Percentiles rank a stretch among this genome's conserved stretches.
Conservation (phyloP, 352 stramenopile genomes). For the Phytopythium chamaehyphon region DNA sequence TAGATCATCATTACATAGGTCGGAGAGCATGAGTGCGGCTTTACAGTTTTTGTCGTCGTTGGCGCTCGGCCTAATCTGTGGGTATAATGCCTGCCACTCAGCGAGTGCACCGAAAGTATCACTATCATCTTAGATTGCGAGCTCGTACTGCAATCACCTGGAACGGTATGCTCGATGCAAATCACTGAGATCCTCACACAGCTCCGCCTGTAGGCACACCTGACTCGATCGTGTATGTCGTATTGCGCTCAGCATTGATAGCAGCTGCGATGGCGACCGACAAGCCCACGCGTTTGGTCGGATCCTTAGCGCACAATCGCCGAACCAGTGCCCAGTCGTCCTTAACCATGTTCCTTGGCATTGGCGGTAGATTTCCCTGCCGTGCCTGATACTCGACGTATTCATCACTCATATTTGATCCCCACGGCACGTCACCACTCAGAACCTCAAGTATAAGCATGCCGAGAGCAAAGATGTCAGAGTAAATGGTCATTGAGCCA, state of each 20-base stretch:
- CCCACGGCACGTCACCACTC: not conserved
- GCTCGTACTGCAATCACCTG: too few relatives aligned
- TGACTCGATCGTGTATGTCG: not conserved
- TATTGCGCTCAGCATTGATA: conserved; percentile 1
- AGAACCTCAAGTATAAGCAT: not conserved
- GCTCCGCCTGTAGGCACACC: too few relatives aligned
- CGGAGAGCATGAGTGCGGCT: too few relatives aligned
- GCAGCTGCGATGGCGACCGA: not conserved
- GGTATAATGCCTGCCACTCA: too few relatives aligned
- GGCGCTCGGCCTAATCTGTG: too few relatives aligned
- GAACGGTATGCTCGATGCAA: too few relatives aligned
- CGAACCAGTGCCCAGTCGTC: conserved; percentile 22
- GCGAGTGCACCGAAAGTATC: too few relatives aligned
- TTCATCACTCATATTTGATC: not conserved
- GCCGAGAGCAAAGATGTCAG: not conserved
- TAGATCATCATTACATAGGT: too few relatives aligned
- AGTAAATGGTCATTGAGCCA: not conserved
- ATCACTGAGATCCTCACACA: too few relatives aligned
- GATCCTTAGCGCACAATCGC: conserved; percentile 18
- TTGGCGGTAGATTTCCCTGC: not conserved
- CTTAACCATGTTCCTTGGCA: conserved; percentile 9
- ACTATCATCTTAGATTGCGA: too few relatives aligned
- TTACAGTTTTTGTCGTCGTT: too few relatives aligned
- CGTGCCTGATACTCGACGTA: not conserved
- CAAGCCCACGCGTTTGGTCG: conserved; percentile 19